Base-by-base conservation (phyloP, 192 early-diverging fungal species). In the Coemansia erecta region DNA sequence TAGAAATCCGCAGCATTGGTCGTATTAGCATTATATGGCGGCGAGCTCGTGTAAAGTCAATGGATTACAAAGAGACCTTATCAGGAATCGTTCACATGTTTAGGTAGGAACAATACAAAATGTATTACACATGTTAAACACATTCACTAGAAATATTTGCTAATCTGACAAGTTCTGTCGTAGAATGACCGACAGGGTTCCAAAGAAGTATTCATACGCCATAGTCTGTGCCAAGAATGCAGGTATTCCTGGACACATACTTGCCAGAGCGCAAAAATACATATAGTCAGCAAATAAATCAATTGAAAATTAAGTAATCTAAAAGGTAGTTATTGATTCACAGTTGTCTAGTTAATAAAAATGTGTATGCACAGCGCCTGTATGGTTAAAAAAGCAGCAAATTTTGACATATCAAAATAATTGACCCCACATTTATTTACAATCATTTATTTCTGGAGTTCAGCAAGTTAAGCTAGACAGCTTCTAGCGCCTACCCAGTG, bases 141-240 rank as follows among this genome's bases (percentile, higher is more conserved):
- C 28, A 31, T 5, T 31, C 2, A 31, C 7, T 31, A 5, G 28
- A 5, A 53, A 35, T 1, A 31, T 48, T 48, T 48, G 47, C 10
- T 48, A 10, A 21, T 15, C n/a, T n/a, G n/a, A n/a, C n/a, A 3
- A 10, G 10, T 22, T 48, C 5, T 17, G 9, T 10, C 21, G 2
- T 10, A 22, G 15, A 48, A 22, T n/a, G 17, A 21, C 21, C 15
- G 31, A 46, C 57, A 48, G 23, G 19, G 28, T 15, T 48, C 45
- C 44, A 7, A 6, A 6, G 19, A 2, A 35, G 3, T 31, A 42
- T 4, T 58, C 62, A 12, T 53, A 66, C 12, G 67, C 67, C 2
- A 45, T 70, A 15, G 50, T 33, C 8, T 76, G 73, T 47, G 73
- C 68, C 3, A 42, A 56, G 8, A 49, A 49, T 13, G 73, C 67